These are phyloP conservation scores for Blastomyces silverae DNA, from an alignment of 2,329 filamentous ascomycete genomes.

Conservation along the genomic window DNA sequence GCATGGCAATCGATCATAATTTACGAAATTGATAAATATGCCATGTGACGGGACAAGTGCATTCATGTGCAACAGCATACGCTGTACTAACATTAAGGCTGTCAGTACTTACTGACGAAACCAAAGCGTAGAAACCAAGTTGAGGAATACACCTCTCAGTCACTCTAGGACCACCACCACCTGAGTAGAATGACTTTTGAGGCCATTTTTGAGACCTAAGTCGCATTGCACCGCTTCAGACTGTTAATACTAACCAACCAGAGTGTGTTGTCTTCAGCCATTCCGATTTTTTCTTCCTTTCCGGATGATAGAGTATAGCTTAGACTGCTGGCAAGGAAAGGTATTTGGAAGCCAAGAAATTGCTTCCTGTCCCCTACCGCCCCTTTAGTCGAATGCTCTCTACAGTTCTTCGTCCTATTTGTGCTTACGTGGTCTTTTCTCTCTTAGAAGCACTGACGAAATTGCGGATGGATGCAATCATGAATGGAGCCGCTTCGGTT, in stretches of 20 bases:
- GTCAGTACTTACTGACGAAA: slow-evolving; percentile 2
- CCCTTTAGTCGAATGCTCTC: not conserved
- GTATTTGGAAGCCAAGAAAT: slow-evolving; percentile 4
- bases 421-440: slow-evolving; percentile 8
- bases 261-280: not conserved
- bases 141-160: slow-evolving; percentile 1
- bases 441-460: not conserved
- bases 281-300: not conserved
- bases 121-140: slow-evolving; percentile 5
- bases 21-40: slow-evolving; percentile 9
- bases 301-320: not conserved
- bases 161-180: not conserved
- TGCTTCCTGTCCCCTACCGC: slow-evolving; percentile 8
- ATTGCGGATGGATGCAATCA: slow-evolving; percentile 1
- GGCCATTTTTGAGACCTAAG: slow-evolving; percentile 1
- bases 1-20: slow-evolving; percentile 11
- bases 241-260: slow-evolving; percentile 1
- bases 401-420: not conserved
- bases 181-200: not conserved
- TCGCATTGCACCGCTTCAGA: not conserved
- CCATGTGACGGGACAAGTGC: slow-evolving; percentile 11
- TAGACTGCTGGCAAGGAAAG: not conserved
- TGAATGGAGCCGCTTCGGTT: not conserved
- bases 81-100: slow-evolving; percentile 9
- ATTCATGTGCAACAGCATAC: slow-evolving; percentile 11